Evolutionary conservation across 2,329 filamentous ascomycete species (phyloP), one percentile per base, ranked within the genome.

Genomic region (Fusarium bulbicola): DNA sequence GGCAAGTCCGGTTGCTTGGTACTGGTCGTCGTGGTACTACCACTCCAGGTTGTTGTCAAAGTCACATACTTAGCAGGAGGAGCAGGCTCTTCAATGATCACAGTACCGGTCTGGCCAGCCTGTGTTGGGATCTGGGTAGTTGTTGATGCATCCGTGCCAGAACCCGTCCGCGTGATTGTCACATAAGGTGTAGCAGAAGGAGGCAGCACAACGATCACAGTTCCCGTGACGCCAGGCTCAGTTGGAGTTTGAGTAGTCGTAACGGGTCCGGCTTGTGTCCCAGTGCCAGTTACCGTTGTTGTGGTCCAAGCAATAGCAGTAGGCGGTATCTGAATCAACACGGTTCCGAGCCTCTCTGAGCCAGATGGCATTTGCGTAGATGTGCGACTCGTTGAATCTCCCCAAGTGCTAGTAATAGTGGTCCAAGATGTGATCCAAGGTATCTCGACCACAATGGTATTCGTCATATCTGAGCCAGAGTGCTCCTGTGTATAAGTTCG

Each of bases 401-500:
- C 34, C 7, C 59, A 21, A 7, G 32, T 15, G 16, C 1, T 46
- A 1, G 26, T 45, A 10, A 57, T 9, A n/a, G 50, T 62, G 6
- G n/a, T n/a, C 53, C 53, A 69, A 1, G 57, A 63, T 0, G 64
- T 68, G 5, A 64, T 10, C 13, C 45, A 52, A 14, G 66, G 66
- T 1, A 69, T 1, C 2, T 69, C 26, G 1, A 69, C 30, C 3
- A 69, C 5, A 13, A 69, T n/a, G 2, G 66, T 69, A 26, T 64
- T 30, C 4, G 49, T 64, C 0, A 68, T 36, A 10, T 6, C 66
- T 3, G 34, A 37, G 3, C 45, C 65, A 34, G 50, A 43, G 15
- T 57, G 65, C 5, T 16, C 32, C 7, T 39, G 18, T 4, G 66
- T 69, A 2, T 37, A 47, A 0, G 49, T 53, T 6, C 36, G 16